These are phyloP conservation scores for Rhodotorula glutinis DNA, from an alignment of 1,284 basidiomycete species.

Conservation along the genomic window DNA sequence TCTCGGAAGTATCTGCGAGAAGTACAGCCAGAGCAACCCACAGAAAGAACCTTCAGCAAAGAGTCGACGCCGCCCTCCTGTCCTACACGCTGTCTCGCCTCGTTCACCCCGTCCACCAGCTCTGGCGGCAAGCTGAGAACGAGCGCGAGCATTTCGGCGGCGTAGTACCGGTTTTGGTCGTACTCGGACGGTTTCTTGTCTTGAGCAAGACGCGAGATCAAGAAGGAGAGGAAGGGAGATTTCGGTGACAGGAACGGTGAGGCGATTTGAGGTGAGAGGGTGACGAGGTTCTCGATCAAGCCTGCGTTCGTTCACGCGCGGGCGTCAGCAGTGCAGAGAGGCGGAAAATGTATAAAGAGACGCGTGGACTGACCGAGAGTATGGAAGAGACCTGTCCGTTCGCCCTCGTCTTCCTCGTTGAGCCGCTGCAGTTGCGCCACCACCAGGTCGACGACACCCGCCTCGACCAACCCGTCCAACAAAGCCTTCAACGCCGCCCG, in stretches of 20 bases:
- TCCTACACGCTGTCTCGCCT: slow-evolving; percentile 63
- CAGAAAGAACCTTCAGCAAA: slow-evolving; percentile 73
- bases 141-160: slow-evolving; percentile 69
- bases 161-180: slow-evolving; percentile 49
- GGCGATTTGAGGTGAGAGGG: slow-evolving; percentile 63
- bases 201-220: slow-evolving; percentile 64
- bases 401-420: slow-evolving; percentile 78
- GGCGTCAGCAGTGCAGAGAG: neutral
- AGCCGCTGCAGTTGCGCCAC: slow-evolving; percentile 82
- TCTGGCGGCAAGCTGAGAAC: slow-evolving; percentile 60
- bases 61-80: slow-evolving; percentile 67
- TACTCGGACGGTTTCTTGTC: slow-evolving; percentile 27
- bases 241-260: slow-evolving; percentile 60
- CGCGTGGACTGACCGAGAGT: slow-evolving; percentile 61
- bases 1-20: too few relatives aligned
- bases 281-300: slow-evolving; percentile 87
- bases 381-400: slow-evolving; percentile 85
- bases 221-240: slow-evolving; percentile 66
- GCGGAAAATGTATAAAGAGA: too few relatives aligned
- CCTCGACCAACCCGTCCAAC: slow-evolving; percentile 60
- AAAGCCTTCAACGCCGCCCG: slow-evolving; percentile 36
- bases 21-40: slow-evolving; percentile 52
- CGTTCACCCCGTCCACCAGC: slow-evolving; percentile 46
- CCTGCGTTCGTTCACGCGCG: slow-evolving; percentile 52
- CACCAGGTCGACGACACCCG: slow-evolving; percentile 73